phyloP scores from a whole-genome alignment of 306 rosid species.

The apple (Malus domestica) region ASM211411v1 NC_041797.1:31881001-31881500 shows the following conservation, averaged over 20 bases:
- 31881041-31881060: constrained; percentile 30
- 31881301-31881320: constrained; percentile 25
- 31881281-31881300: constrained; percentile 29
- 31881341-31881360: neutral
- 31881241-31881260: neutral
- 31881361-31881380: neutral
- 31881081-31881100: constrained; percentile 50
- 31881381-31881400: neutral
- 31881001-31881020: constrained; percentile 42
- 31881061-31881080: constrained; percentile 23
- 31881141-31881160: constrained; percentile 46
- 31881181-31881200: constrained; percentile 38
- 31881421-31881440: neutral
- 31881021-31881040: constrained; percentile 53
- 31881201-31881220: constrained; percentile 54
- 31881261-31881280: neutral
- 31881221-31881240: constrained; percentile 43
- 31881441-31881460: neutral
- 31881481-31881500: neutral
- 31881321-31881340: neutral
- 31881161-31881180: constrained; percentile 29
- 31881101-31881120: constrained; percentile 44
- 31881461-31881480: neutral
- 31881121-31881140: constrained; percentile 44
- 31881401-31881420: neutral